Evolutionary conservation across 805 yeast genomes (phyloP), one percentile per base, ranked within the genome.

Genomic region (Wickerhamomyces xylosicus): DNA sequence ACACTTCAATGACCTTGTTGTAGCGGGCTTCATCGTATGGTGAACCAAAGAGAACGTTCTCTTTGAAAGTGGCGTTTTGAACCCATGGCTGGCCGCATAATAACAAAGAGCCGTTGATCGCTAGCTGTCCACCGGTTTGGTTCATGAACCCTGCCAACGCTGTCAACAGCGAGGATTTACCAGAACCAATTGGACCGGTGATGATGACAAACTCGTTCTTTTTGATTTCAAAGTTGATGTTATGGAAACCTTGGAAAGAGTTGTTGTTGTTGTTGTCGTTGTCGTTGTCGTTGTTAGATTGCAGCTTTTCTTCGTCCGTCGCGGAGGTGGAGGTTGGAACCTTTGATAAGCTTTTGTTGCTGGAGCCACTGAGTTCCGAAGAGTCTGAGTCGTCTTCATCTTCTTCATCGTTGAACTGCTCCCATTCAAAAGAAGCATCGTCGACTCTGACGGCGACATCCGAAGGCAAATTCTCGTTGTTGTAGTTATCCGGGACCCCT

Each of bases 101-200:
- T 25, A 76, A 53, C 9, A 72, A 45, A 0, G 68, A 53, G 3
- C 84, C 83, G 39, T 67, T 61, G 15, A 67, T 64, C 13, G 54
- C 47, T 9, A 81, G 60, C 0, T 53, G 21, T n/a, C 94, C 94
- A 0, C 47, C 22, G 0, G 52, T 56, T 42, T 70, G 67, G 6
- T 64, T 63, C 83, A 84, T 82, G 41, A 71, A 67, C 0, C 90
- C 90, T 4, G 82, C 61, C 13, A 84, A 52, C 0, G 89, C 86
- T 46, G 64, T 64, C 37, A 84, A 64, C 19, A 85, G 60, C 0
- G 89, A 79, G 0, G 87, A 66, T 54, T 84, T 84, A 35, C 95
- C 94, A 3, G 82, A 67, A 1, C 94, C 94, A 49, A 84, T 81
- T 3, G 76, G 53, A 27, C 95, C 95, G 0, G 90, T 82, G 19